Base-by-base conservation (phyloP, 2,329 filamentous ascomycete genomes). In the Huntiella moniliformis region DNA sequence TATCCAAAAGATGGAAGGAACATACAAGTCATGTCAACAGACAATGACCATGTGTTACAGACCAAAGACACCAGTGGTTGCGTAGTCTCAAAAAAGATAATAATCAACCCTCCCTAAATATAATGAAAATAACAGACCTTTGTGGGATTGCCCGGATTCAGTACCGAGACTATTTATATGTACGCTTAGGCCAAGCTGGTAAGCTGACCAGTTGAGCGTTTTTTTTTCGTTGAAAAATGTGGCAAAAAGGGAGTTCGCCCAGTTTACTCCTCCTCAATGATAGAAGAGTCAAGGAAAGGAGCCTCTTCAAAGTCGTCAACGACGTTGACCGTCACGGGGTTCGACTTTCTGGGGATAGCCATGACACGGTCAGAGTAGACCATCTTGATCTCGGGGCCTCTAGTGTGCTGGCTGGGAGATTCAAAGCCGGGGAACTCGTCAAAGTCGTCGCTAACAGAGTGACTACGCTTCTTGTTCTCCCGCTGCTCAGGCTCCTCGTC, bases 161-260 rank as follows among this genome's bases (percentile, higher is more conserved):
- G 22, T 28, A 28, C 22, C 22, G 22, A 28, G 22, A 8, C 22
- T 28, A 28, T 28, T 28, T 28, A 8, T 28, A 28, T 28, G 22
- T 28, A 28, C 22, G 22, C 22, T 28, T 28, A 28, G 22, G 5
- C 22, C 22, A 28, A 28, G 22, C 22, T 3, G 3, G 22, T 28
- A 28, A 28, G 22, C 22, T 28, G 22, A 8, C 22, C 22, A 1
- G 22, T 7, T 10, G 22, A 28, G 22, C 22, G 22, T 3, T 28
- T 28, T 28, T 28, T 28, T 28, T 28, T 8, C 22, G 22, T 3
- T 28, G 22, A 28, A 28, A 17, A 38, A 32, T 32, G 31, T 38
- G 33, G 31, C 13, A 31, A 33, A 96, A 61, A 71, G 79, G 52
- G 88, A 96, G 60, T 61, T 95, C 51, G 69, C 95, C 42, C 76